phyloP scores from a whole-genome alignment of 352 stramenopile species.

The Sclerospora graminicola region DNA sequence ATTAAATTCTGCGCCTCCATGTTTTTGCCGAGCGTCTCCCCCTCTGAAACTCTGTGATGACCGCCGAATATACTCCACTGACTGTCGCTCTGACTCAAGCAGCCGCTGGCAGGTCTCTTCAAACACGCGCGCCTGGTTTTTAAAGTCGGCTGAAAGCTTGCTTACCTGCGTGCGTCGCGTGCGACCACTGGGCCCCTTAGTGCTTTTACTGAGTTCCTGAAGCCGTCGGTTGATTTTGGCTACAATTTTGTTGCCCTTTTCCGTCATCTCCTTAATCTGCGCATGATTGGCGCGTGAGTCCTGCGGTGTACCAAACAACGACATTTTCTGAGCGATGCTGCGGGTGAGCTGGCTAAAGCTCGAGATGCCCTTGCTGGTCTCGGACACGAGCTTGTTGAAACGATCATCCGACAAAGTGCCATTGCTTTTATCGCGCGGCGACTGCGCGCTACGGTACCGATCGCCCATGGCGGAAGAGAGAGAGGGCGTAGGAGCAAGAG shows the following conservation, averaged over 20 bases:
- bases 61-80: conserved; percentile 68
- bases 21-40: conserved; percentile 18
- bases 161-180: conserved; percentile 55
- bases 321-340: conserved; percentile 81
- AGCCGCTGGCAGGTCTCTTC: conserved; percentile 63
- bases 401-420: conserved; percentile 44
- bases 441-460: conserved; percentile 53
- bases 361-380: conserved; percentile 81
- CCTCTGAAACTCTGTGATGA: conserved; percentile 64
- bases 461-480: conserved; percentile 35
- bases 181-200: conserved; percentile 32
- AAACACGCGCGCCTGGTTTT: conserved; percentile 67
- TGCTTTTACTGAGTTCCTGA: conserved; percentile 58
- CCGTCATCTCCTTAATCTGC: conserved; percentile 68
- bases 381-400: conserved; percentile 63
- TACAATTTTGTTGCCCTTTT: conserved; percentile 79
- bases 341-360: conserved; percentile 81
- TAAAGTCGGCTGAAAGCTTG: conserved; percentile 81
- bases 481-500: conserved; percentile 12
- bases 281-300: conserved; percentile 77
- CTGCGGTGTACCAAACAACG: conserved; percentile 73
- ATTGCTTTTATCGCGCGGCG: conserved; percentile 26
- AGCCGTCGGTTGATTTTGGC: conserved; percentile 66
- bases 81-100: conserved; percentile 60
- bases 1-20: conserved; percentile 30